Percentiles rank a stretch among this genome's conserved stretches.
Conservation (phyloP, 2,329 filamentous ascomycete genomes). For the Ilyonectria mors-panacis region DNA sequence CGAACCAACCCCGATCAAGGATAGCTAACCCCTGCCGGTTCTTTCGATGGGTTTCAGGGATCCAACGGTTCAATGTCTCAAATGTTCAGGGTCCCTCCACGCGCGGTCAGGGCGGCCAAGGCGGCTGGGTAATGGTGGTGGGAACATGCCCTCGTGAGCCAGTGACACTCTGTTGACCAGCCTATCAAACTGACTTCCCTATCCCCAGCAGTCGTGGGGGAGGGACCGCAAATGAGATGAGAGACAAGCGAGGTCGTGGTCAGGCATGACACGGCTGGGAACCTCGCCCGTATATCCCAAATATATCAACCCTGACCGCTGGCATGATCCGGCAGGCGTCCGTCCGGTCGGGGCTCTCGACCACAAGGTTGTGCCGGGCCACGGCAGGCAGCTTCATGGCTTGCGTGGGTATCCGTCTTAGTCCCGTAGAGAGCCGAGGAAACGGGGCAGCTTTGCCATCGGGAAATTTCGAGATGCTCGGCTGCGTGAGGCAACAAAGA, state of each 20-base stretch:
- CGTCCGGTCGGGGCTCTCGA: slow-evolving; percentile 20
- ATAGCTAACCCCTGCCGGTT: slow-evolving; percentile 36
- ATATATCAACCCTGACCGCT: slow-evolving; percentile 12
- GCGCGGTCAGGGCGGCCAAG: slow-evolving; percentile 10
- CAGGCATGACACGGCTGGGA: slow-evolving; percentile 8
- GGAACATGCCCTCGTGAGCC: background rate
- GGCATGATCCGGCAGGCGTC: slow-evolving; percentile 15
- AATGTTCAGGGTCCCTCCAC: slow-evolving; percentile 11
- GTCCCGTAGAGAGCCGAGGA: slow-evolving; percentile 19
- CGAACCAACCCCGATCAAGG: slow-evolving; percentile 40
- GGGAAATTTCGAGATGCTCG: slow-evolving; percentile 23
- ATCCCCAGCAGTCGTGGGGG: slow-evolving; percentile 17
- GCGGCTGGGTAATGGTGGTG: slow-evolving; percentile 14
- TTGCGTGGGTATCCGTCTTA: slow-evolving; percentile 19
- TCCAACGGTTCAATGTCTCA: slow-evolving; percentile 11
- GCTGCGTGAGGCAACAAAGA: slow-evolving; percentile 12
- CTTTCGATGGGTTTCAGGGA: slow-evolving; percentile 30
- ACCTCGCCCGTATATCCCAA: slow-evolving; percentile 5
- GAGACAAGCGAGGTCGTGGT: slow-evolving; percentile 25
- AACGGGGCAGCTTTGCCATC: slow-evolving; percentile 6
- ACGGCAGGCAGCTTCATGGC: slow-evolving; percentile 8
- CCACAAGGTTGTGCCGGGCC: background rate
- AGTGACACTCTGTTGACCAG: slow-evolving; percentile 12
- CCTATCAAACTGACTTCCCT: slow-evolving; percentile 7
- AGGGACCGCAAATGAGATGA: slow-evolving; percentile 9